These are phyloP conservation scores for Solanum lycopersicoides DNA, from an alignment of 257 asterid genomes.

Conservation along the genomic window DNA sequence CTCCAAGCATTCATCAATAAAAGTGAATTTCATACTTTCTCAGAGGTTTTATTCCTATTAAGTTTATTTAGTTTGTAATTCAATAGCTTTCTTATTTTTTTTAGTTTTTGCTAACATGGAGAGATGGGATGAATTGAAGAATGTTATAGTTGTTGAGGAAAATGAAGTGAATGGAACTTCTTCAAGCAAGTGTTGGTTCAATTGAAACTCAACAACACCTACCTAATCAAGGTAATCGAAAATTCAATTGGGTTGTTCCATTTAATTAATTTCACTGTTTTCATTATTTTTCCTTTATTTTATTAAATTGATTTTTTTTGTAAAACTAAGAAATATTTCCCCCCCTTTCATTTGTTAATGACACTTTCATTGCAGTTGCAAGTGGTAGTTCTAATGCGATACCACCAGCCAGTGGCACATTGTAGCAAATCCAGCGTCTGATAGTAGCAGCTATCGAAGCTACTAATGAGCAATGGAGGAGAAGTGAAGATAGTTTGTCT, in stretches of 20 bases:
- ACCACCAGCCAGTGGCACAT: neutral
- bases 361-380: neutral
- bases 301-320: no score
- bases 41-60: no score
- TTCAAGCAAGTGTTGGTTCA: constrained; percentile 39
- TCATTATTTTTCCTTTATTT: neutral
- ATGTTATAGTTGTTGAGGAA: constrained; percentile 20
- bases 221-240: constrained; percentile 31
- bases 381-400: neutral
- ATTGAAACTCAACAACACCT: constrained; percentile 21
- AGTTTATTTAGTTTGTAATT: neutral
- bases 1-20: neutral
- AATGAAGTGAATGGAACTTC: neutral
- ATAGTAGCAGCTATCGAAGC: neutral
- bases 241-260: neutral
- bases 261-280: neutral
- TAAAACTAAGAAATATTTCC: no score
- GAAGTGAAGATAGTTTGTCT: constrained; percentile 65
- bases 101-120: constrained; percentile 14
- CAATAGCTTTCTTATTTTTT: neutral
- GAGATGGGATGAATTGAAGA: constrained; percentile 42
- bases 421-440: neutral
- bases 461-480: constrained; percentile 23
- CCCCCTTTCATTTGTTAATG: no score
- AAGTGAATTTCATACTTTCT: no score